Evolutionary conservation across 257 asterid species (phyloP).

Genomic region (Anisodus acutangulus): DNA sequence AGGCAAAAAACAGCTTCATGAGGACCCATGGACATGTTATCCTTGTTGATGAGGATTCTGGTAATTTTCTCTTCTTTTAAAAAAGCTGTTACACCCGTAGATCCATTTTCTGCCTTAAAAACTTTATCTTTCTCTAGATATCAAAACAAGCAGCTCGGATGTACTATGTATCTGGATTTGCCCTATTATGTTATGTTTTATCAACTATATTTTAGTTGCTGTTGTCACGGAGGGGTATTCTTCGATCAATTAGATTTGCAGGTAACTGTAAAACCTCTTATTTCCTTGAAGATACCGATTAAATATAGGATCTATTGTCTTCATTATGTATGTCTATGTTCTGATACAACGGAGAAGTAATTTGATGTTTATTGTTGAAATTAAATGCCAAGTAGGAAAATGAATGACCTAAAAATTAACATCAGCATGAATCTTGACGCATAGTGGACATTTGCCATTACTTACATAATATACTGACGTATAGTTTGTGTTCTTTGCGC

Average conservation of each 20-base stretch:
- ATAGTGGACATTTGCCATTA: background rate
- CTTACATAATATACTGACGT: background rate
- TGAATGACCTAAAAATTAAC: background rate
- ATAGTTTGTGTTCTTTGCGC: background rate
- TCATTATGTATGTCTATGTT: background rate
- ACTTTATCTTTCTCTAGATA: conserved; percentile 4
- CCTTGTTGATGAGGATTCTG: conserved; percentile 83
- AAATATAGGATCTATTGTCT: background rate
- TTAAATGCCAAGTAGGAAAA: background rate
- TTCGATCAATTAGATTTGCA: background rate
- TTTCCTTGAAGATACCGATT: background rate
- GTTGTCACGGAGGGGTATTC: background rate
- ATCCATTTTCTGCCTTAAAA: background rate
- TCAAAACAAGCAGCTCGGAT: background rate
- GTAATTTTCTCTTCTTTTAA: conserved; percentile 41
- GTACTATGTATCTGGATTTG: background rate
- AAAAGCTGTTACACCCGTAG: background rate
- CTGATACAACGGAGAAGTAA: background rate
- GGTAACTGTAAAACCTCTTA: background rate
- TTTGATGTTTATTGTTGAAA: background rate
- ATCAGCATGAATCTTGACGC: conserved; percentile 1
- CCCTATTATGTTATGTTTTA: background rate
- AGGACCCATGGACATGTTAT: conserved; percentile 56
- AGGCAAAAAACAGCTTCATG: conserved; percentile 75
- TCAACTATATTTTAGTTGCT: background rate